A percentile compares a stretch with the other conserved stretches of the same genome.
phyloP scores from a whole-genome alignment of 1,139 yeast genomes.

The Pichia sp. region DNA sequence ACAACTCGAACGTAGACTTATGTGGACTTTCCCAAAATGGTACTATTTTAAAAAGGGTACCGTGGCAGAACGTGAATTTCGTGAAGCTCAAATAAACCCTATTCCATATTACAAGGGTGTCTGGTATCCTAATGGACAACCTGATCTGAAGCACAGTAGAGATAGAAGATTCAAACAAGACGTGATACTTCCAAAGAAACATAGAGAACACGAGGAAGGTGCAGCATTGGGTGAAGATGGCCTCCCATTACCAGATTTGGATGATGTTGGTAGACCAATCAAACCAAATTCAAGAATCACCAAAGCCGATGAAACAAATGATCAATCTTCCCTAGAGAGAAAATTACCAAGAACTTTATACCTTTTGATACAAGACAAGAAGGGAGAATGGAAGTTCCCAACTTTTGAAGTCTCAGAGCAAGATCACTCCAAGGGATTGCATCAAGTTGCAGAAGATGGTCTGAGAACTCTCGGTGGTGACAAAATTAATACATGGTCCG shows the following conservation, averaged over 20 bases:
- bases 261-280: constrained; percentile 62
- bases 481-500: constrained; percentile 77
- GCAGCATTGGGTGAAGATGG: constrained; percentile 25
- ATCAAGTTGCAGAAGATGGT: constrained; percentile 70
- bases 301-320: constrained; percentile 61
- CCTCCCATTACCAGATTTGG: constrained; percentile 35
- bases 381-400: constrained; percentile 71
- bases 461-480: constrained; percentile 67
- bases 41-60: constrained; percentile 90
- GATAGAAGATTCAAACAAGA: constrained; percentile 82
- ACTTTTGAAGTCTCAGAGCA: constrained; percentile 39
- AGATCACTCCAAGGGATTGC: constrained; percentile 44
- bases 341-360: constrained; percentile 74
- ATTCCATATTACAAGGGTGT: constrained; percentile 65
- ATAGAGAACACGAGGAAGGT: constrained; percentile 51
- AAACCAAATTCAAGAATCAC: constrained; percentile 67
- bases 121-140: constrained; percentile 75
- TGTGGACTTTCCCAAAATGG: constrained; percentile 98
- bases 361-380: constrained; percentile 43
- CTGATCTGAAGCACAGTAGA: constrained; percentile 81
- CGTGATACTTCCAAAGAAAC: constrained; percentile 58
- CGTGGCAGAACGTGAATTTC: constrained; percentile 74
- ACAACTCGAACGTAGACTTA: constrained; percentile 79
- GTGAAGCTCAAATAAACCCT: constrained; percentile 71
- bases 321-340: constrained; percentile 67